phyloP scores from a whole-genome alignment of 306 rosid species.

The Gleditsia sinensis region DNA sequence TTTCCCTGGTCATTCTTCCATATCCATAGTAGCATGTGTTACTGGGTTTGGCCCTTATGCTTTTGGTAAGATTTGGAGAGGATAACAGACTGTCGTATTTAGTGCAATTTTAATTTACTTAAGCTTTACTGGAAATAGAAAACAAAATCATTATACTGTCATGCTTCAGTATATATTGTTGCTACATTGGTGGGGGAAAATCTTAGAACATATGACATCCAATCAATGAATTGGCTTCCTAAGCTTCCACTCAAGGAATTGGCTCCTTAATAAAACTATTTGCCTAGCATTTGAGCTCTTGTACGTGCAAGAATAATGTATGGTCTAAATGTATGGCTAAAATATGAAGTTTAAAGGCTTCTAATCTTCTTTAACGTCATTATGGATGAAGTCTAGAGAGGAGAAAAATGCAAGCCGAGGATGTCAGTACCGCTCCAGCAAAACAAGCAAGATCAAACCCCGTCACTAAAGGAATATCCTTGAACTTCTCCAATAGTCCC shows the following conservation, averaged over 20 bases:
- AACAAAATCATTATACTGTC: no score
- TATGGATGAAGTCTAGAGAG: slow-evolving; percentile 38
- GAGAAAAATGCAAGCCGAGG: slow-evolving; percentile 49
- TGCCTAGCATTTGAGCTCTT: not conserved
- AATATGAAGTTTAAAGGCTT: not conserved
- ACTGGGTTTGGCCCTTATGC: no score
- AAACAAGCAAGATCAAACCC: slow-evolving; percentile 57
- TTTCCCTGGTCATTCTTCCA: no score
- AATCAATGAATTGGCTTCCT: slow-evolving; percentile 27
- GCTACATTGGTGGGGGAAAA: no score
- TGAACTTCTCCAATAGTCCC: slow-evolving; percentile 51
- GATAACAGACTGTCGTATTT: no score
- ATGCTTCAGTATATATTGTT: no score
- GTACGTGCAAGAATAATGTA: no score
- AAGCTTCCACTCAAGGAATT: slow-evolving; percentile 30
- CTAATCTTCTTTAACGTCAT: not conserved
- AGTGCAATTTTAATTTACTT: not conserved
- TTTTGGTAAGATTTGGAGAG: no score
- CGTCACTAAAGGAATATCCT: slow-evolving; percentile 41
- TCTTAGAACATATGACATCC: not conserved
- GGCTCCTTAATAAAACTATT: no score
- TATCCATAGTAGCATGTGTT: no score
- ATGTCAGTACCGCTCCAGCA: slow-evolving; percentile 43
- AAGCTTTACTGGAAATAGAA: no score
- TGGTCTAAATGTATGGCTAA: not conserved